Base-by-base conservation (phyloP, 805 yeast genomes). In the Ogataea henricii region DNA sequence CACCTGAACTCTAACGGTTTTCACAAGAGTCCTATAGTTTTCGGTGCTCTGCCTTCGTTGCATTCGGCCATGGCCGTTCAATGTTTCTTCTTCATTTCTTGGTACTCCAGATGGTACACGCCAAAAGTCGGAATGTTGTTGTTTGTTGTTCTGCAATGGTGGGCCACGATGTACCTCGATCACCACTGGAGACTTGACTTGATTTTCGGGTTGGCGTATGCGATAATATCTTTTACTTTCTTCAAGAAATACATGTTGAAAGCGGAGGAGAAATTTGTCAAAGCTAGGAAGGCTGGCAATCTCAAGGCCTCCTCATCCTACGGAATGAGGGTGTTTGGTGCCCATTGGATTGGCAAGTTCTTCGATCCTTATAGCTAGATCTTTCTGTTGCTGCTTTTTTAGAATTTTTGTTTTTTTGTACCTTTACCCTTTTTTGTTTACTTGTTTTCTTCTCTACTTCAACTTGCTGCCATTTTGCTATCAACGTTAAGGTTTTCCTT, bases 11-110 rank as follows among this genome's bases (percentile, higher is more conserved):
- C 83, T 1, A 69, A 77, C 13, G 86, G 87, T 1, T 83, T 83
- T 71, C 87, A 82, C 61, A 74, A 76, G 56, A 73, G 81, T 6
- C 89, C 89, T 4, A 82, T 82, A 40, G 88, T 82, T 26, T 85
- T 85, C 69, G 89, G 86, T 22, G 97, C 97, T 1, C 72, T 79
- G 56, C 85, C 94, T 7, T 84, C 87, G 1, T 61, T 82, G 40
- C 89, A 83, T 60, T 74, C 82, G 3, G 85, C 88, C 18, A 81
- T 82, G 79, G 86, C 87, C 0, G 74, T 79, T 26, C 58, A 75
- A 40, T 72, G 72, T 48, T 75, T 77, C 51, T 67, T 75, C 47
- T 63, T 75, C 49, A 61, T 74, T n/a, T 55, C 68, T 22, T 68
- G 69, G 58, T 71, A 74, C 57, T 56, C 75, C 3, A 60, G 66